Evolutionary conservation across 306 rosid genomes (phyloP).

Genomic region (Cicer pinnatifidum): DNA sequence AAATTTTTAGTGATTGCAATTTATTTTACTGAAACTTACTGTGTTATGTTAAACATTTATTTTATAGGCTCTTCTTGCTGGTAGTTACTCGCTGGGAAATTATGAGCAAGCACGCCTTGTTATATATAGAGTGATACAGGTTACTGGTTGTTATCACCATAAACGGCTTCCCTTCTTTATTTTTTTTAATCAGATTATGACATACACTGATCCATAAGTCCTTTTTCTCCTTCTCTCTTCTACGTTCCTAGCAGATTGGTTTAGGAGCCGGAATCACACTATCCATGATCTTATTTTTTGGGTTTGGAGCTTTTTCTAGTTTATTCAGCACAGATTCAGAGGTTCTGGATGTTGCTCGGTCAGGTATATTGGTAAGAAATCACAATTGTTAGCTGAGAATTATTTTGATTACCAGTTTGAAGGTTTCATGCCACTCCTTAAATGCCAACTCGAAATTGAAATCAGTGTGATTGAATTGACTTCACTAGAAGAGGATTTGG

Average conservation of each 20-base stretch:
- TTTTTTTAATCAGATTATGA: slow-evolving; percentile 2
- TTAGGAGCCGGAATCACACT: slow-evolving; percentile 65
- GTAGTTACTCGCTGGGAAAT: slow-evolving; percentile 71
- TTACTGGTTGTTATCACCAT: slow-evolving; percentile 39
- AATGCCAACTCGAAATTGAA: slow-evolving; percentile 7
- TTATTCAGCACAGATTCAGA: slow-evolving; percentile 79
- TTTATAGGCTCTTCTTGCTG: slow-evolving; percentile 83
- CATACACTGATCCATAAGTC: slow-evolving; percentile 38
- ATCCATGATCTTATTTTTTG: slow-evolving; percentile 68
- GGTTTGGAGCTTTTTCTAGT: slow-evolving; percentile 77
- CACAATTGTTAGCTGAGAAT: slow-evolving; percentile 22
- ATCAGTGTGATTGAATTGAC: neutral
- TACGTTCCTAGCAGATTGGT: slow-evolving; percentile 69
- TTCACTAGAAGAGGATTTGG: too few species aligned
- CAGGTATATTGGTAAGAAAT: slow-evolving; percentile 81
- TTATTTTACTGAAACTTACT: slow-evolving; percentile 34
- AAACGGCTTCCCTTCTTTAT: slow-evolving; percentile 23
- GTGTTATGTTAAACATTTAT: slow-evolving; percentile 35
- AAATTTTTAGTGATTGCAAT: slow-evolving; percentile 36
- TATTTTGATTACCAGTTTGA: slow-evolving; percentile 4
- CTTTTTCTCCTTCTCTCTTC: slow-evolving; percentile 40
- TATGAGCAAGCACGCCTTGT: slow-evolving; percentile 73
- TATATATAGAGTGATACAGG: slow-evolving; percentile 80
- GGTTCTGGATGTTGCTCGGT: slow-evolving; percentile 73
- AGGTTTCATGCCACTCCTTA: neutral